These are phyloP conservation scores for Tolypocladium amazonense DNA, from an alignment of 2,329 filamentous ascomycete species.

Conservation along the genomic window DNA sequence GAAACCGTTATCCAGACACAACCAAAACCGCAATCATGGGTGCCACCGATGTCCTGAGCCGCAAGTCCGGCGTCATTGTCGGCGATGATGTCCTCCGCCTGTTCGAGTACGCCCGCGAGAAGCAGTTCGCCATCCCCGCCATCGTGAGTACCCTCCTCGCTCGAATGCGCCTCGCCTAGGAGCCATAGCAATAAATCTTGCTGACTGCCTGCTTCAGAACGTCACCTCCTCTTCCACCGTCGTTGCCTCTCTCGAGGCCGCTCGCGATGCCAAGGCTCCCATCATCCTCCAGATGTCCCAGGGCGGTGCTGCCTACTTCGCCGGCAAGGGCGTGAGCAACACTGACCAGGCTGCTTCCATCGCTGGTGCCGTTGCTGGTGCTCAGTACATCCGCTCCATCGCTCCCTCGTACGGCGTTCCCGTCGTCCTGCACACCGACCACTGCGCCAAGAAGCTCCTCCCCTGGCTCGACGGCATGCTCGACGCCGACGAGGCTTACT, in stretches of 20 bases:
- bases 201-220: conserved; percentile 37
- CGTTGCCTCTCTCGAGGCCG: conserved; percentile 85
- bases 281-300: conserved; percentile 91
- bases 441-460: conserved; percentile 98
- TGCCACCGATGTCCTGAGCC: conserved; percentile 31
- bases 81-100: conserved; percentile 49
- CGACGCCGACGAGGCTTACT: conserved; percentile 87
- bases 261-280: conserved; percentile 80
- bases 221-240: conserved; percentile 77
- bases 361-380: conserved; percentile 75
- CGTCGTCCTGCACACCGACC: conserved; percentile 92
- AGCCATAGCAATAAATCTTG: background rate
- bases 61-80: conserved; percentile 43
- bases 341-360: conserved; percentile 77
- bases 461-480: conserved; percentile 96
- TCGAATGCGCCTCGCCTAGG: background rate
- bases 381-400: conserved; percentile 85
- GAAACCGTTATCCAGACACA: background rate
- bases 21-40: conserved; percentile 23
- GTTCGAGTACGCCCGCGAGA: conserved; percentile 83
- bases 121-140: conserved; percentile 81
- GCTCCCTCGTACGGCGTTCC: conserved; percentile 83
- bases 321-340: conserved; percentile 81
- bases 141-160: conserved; percentile 32
- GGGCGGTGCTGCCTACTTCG: conserved; percentile 88